phyloP scores from a whole-genome alignment of 805 yeast species.

The Candida incommunis region DNA sequence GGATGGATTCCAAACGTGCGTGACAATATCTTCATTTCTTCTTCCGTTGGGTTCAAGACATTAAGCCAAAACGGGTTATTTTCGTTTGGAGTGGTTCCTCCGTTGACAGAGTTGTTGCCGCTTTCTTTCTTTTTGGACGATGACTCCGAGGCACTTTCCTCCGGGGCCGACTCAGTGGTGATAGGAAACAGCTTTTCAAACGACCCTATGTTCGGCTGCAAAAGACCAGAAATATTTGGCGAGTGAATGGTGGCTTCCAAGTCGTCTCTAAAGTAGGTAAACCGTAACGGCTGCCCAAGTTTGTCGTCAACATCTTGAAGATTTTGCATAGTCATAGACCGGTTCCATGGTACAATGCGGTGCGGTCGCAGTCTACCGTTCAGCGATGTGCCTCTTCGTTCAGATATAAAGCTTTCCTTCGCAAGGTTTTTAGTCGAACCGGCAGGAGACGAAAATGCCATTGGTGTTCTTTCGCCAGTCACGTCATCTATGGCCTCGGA shows the following conservation, averaged over 20 bases:
- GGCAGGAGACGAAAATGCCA: not conserved
- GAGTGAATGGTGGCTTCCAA: slow-evolving; percentile 82
- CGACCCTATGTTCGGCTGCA: slow-evolving; percentile 40
- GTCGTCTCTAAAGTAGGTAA: slow-evolving; percentile 87
- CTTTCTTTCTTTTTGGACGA: slow-evolving; percentile 1
- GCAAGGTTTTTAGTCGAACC: not conserved
- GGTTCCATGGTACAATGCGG: slow-evolving; percentile 59
- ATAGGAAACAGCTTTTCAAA: slow-evolving; percentile 47
- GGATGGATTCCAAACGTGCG: slow-evolving; percentile 94
- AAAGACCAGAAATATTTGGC: slow-evolving; percentile 69
- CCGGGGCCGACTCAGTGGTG: not conserved
- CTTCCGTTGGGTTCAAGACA: slow-evolving; percentile 85
- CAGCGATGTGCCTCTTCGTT: slow-evolving; percentile 39
- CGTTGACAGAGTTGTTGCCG: slow-evolving; percentile 1
- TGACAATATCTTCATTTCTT: slow-evolving; percentile 84
- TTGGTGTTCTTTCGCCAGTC: slow-evolving; percentile 5
- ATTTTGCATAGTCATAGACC: slow-evolving; percentile 6
- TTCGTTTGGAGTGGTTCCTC: slow-evolving; percentile 15
- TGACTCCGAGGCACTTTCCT: slow-evolving; percentile 2
- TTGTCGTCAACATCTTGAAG: slow-evolving; percentile 6
- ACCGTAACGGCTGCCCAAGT: slow-evolving; percentile 39
- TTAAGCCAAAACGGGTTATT: slow-evolving; percentile 85
- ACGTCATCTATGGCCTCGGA: slow-evolving; percentile 11
- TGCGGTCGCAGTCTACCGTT: slow-evolving; percentile 64
- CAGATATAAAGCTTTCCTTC: slow-evolving; percentile 21